These are phyloP conservation scores for Nitzschia inconspicua DNA, from an alignment of 108 stramenopile genomes.

Conservation along the genomic window DNA sequence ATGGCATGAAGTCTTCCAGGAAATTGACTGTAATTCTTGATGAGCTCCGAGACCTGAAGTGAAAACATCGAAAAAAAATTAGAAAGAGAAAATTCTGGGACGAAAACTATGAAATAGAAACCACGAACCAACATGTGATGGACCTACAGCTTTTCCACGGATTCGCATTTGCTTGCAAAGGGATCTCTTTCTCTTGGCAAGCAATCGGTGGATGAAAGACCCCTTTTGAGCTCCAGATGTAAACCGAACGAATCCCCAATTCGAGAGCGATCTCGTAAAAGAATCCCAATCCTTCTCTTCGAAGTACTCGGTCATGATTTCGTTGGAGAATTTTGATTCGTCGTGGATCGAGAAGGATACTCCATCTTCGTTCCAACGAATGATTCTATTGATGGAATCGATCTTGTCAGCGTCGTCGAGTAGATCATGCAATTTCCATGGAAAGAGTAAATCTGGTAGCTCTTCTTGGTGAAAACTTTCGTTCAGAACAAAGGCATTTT, in stretches of 20 bases:
- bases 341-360: conserved; percentile 17
- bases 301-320: conserved; percentile 11
- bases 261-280: conserved; percentile 8
- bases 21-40: conserved; percentile 19
- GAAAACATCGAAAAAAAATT: neutral
- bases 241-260: conserved; percentile 29
- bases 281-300: conserved; percentile 2
- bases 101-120: neutral
- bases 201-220: conserved; percentile 17
- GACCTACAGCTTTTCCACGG: conserved; percentile 22
- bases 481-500: conserved; percentile 11
- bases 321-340: conserved; percentile 1
- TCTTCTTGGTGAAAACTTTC: conserved; percentile 1
- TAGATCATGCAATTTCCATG: conserved; percentile 23
- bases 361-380: conserved; percentile 17
- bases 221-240: conserved; percentile 20
- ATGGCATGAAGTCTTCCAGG: conserved; percentile 11
- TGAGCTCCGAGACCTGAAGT: conserved; percentile 15
- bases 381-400: neutral
- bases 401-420: conserved; percentile 8
- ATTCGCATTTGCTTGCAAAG: conserved; percentile 26
- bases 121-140: neutral
- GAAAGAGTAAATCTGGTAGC: conserved; percentile 12
- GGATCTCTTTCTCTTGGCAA: conserved; percentile 12
- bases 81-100: neutral